These are phyloP conservation scores for Camellia japonica DNA, from an alignment of 148 eudicot species.

Conservation along the genomic window DNA sequence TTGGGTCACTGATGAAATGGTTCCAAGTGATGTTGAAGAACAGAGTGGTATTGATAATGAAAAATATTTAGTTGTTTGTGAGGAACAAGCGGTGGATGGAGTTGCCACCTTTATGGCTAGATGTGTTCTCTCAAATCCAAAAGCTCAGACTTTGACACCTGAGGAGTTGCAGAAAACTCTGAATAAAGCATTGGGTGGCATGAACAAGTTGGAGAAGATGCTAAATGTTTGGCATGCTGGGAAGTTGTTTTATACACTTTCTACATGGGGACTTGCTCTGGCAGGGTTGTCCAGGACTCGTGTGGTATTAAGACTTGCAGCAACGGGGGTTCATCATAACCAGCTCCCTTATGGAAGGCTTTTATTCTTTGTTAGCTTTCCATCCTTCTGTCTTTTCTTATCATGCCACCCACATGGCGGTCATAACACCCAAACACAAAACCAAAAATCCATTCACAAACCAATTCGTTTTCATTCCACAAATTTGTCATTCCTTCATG, in stretches of 20 bases:
- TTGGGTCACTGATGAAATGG: conserved; percentile 85
- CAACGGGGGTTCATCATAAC: conserved; percentile 60
- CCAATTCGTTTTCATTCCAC: too few species aligned
- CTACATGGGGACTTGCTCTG: conserved; percentile 94
- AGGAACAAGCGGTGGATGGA: conserved; percentile 89
- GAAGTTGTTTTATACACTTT: conserved; percentile 70
- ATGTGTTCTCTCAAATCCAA: conserved; percentile 73
- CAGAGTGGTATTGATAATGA: conserved; percentile 82
- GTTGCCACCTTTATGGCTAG: conserved; percentile 90
- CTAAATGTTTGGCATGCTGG: conserved; percentile 86
- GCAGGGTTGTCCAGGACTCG: conserved; percentile 85
- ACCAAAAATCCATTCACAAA: too few species aligned
- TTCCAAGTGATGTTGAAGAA: conserved; percentile 66
- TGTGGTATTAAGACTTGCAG: conserved; percentile 63
- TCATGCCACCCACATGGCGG: too few species aligned
- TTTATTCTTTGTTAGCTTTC: too few species aligned
- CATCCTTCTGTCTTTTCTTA: too few species aligned
- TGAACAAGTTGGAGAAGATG: conserved; percentile 80
- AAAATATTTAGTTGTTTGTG: conserved; percentile 67
- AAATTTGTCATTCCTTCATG: too few species aligned
- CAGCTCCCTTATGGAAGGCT: conserved; percentile 11
- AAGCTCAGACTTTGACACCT: conserved; percentile 70
- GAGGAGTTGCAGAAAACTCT: conserved; percentile 69
- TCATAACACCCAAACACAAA: too few species aligned
- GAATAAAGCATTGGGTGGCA: conserved; percentile 64